A percentile compares a stretch with the other conserved stretches of the same genome.
These are phyloP conservation scores for Neurospora sp. DNA, from an alignment of 495 filamentous ascomycete genomes.

Conservation along the genomic window DNA sequence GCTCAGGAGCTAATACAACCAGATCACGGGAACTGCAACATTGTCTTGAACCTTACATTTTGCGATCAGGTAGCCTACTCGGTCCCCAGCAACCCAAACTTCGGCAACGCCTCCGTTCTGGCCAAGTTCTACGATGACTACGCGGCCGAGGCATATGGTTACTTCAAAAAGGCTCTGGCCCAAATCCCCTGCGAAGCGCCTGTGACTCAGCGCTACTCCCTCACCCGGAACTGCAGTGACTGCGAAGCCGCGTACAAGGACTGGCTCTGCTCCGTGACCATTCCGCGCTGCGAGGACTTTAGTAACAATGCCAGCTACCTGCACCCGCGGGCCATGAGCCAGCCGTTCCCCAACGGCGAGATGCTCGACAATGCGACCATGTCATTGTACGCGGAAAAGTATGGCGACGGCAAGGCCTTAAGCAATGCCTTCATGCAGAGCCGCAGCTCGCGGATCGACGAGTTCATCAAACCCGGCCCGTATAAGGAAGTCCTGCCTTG, in stretches of 20 bases:
- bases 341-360: constrained; percentile 64
- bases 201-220: constrained; percentile 59
- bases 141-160: constrained; percentile 49
- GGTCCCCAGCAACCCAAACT: constrained; percentile 68
- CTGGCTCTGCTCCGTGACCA: constrained; percentile 90
- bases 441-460: constrained; percentile 64
- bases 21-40: constrained; percentile 56
- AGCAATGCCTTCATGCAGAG: constrained; percentile 38
- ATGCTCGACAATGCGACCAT: constrained; percentile 24
- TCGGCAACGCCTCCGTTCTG: constrained; percentile 41
- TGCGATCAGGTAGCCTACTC: constrained; percentile 84
- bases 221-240: constrained; percentile 62
- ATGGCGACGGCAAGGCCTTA: not conserved
- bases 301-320: constrained; percentile 45
- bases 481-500: constrained; percentile 92
- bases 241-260: constrained; percentile 75
- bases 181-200: constrained; percentile 78
- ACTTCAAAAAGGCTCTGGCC: constrained; percentile 70
- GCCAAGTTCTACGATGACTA: constrained; percentile 60
- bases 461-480: constrained; percentile 63
- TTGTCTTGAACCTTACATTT: constrained; percentile 75
- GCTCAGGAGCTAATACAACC: not conserved
- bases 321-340: constrained; percentile 56
- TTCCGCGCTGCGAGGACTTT: constrained; percentile 85
- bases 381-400: constrained; percentile 21